Conservation (phyloP, 495 filamentous ascomycete species). For the Penicillium odoratum region DNA sequence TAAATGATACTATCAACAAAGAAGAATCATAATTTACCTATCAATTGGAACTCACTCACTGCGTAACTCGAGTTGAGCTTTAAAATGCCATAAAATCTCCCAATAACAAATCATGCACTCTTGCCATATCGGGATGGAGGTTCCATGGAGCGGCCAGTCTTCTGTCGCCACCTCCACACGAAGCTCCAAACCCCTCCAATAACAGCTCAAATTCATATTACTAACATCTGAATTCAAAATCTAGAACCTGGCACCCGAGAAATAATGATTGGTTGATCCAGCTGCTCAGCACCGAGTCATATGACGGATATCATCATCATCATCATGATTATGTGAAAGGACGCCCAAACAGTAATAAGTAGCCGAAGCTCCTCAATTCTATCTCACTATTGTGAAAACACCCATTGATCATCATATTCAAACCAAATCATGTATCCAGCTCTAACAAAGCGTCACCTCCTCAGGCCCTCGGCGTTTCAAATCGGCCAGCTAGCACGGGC, state of each 20-base stretch:
- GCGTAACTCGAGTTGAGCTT: no score
- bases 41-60: no score
- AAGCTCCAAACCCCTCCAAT: slow-evolving; percentile 2
- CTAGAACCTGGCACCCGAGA: background rate
- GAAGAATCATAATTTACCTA: no score
- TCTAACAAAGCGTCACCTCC: slow-evolving; percentile 16
- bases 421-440: slow-evolving; percentile 13
- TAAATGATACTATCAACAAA: no score
- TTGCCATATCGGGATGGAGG: background rate
- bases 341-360: background rate
- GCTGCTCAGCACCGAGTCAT: slow-evolving; percentile 5
- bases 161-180: slow-evolving; percentile 18
- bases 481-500: slow-evolving; percentile 9
- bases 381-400: no score
- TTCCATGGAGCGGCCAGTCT: slow-evolving; percentile 11
- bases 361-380: background rate
- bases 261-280: background rate
- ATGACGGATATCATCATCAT: slow-evolving; percentile 19
- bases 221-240: background rate
- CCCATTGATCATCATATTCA: no score
- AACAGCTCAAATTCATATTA: background rate
- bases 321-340: background rate
- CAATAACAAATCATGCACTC: background rate
- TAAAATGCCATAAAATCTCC: no score
- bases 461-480: slow-evolving; percentile 10